phyloP scores from a whole-genome alignment of 2,329 filamentous ascomycete species.

The Ophiostoma fasciatum region DNA sequence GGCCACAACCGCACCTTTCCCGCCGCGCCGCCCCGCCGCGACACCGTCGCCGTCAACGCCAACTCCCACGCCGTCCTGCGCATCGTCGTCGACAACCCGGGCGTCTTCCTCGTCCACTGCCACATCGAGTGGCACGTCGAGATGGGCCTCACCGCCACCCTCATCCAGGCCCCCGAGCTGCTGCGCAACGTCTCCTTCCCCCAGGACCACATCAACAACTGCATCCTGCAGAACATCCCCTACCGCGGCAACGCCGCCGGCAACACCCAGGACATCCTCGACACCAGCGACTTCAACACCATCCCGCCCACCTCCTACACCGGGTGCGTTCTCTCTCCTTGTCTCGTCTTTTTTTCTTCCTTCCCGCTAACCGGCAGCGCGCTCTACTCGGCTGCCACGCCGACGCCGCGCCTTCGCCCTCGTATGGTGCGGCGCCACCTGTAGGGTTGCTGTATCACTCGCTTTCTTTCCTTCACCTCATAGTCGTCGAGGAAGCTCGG shows the following conservation, averaged over 20 bases:
- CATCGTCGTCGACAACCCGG: conserved; percentile 36
- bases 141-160: conserved; percentile 39
- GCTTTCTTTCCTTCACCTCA: no score
- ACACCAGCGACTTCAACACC: conserved; percentile 37
- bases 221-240: conserved; percentile 30
- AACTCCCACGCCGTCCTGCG: conserved; percentile 34
- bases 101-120: conserved; percentile 42
- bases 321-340: conserved; percentile 25
- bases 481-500: no score
- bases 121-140: conserved; percentile 48
- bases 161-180: conserved; percentile 42
- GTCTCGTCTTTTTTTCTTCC: background rate
- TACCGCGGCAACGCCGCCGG: conserved; percentile 52
- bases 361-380: conserved; percentile 1
- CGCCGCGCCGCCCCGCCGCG: conserved; percentile 19
- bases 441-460: background rate
- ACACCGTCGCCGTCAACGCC: conserved; percentile 24
- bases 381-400: conserved; percentile 1
- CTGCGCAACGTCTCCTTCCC: conserved; percentile 43
- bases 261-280: conserved; percentile 39
- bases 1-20: conserved; percentile 17
- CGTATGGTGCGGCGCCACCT: conserved; percentile 3
- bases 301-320: conserved; percentile 29
- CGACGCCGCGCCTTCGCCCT: background rate
- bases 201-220: conserved; percentile 36